Base-by-base conservation (phyloP, 2,329 filamentous ascomycete genomes). In the Taxawa tesnikishii region DNA sequence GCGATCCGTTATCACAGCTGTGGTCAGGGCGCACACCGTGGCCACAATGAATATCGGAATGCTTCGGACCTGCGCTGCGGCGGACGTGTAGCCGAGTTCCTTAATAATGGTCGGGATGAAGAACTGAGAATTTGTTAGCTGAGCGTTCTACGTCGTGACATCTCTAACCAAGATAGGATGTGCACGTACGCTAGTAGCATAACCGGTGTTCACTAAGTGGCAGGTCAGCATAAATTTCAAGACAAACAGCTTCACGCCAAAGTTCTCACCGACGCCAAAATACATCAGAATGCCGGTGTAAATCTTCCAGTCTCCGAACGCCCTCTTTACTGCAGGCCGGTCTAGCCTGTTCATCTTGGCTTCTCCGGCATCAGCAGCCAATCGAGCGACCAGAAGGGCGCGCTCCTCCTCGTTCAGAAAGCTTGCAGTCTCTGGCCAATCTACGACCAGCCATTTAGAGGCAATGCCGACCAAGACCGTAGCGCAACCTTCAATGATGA, bases 311-410 rank as follows among this genome's bases (percentile, higher is more conserved):
- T 68, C 66, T 1, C 33, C 39, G 11, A 70, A 56, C 28, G 69
- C 62, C 12, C 68, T 58, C 33, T 54, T 54, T 34, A 56, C 52
- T 0, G 64, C 58, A 28, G 59, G 55, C 39, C 60, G 62, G 38
- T 70, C 63, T 3, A 71, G 54, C 6, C 62, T 63, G 36, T 73
- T 58, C 69, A 74, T 73, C 30, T 51, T 57, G 3, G 56, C 58
- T 3, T 59, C 58, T 12, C 55, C 65, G 3, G 58, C 53, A 3
- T 45, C 39, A 12, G 35, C 34, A 11, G 49, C 47, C 6, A 68
- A 42, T 3, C 63, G 58, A 10, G 49, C 47, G 16, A 61, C 46
- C 3, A 70, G 54, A 4, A 66, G 42, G 8, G 46, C 42, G 28
- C 58, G 56, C 44, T 70, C 63, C 9, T 63, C 55, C 0, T 58